Base-by-base conservation (phyloP, 208 protist genomes). In the Angomonas desouzai region DNA sequence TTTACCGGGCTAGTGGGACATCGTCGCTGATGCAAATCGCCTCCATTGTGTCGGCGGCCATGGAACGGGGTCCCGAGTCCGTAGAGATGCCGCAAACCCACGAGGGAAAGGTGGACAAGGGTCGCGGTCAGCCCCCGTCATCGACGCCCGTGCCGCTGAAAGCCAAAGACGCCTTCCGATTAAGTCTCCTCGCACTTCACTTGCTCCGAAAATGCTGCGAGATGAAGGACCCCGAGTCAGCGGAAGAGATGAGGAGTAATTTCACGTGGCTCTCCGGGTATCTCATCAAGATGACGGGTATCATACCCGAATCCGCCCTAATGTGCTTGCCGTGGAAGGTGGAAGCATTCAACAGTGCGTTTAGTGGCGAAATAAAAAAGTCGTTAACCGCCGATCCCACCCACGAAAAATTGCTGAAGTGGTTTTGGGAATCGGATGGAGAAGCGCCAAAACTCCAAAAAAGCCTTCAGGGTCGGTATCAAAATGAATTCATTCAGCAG, bases 401-500 rank as follows among this genome's bases (percentile, higher is more conserved):
- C 32, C 55, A 70, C 32, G 72, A 72, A 22, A 59, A 72, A 16
- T 48, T 87, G n/a, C 72, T 62, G 16, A 89, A 85, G 66, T 94
- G 88, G 85, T 38, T 94, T 13, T 94, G 88, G 85, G 64, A 78
- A 45, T 72, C 81, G 29, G 81, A 85, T n/a, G 79, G 79, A 43
- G 62, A 59, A 10, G 75, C 64, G 29, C 51, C 77, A 18, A 81
- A 72, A 20, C 69, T 82, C 30, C 77, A 88, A 57, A 74, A 77
- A 22, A 73, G 66, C 10, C 78, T 78, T 3, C 68, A 81, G 36
- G 84, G 84, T 40, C 65, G 88, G 29, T 94, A 91, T 69, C 67
- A 68, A 33, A 79, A 81, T 57, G 82, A 94, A 68, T 94, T 94
- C 64, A 91, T 91, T 45, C 65, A 94, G 64, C 83, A 92, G 64